A percentile compares a stretch with the other conserved stretches of the same genome.
Conservation (phyloP, 106 monocot species). For the Apostasia shenzhenica region DNA sequence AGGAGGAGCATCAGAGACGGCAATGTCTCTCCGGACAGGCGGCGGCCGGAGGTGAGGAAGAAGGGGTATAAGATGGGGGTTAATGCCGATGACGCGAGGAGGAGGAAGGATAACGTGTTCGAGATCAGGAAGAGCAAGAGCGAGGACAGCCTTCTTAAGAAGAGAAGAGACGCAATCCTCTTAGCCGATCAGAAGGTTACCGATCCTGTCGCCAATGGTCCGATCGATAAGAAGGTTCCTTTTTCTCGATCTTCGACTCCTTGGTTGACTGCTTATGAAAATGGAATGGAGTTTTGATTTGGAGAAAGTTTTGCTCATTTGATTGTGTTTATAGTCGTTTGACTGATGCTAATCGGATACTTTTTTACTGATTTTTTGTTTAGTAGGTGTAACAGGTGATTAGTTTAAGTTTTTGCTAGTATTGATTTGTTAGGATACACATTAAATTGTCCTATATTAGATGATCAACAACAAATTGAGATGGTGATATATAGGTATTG, state of each 20-base stretch:
- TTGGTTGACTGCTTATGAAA: neutral
- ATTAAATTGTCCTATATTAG: no score
- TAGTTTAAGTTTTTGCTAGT: neutral
- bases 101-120: slow-evolving; percentile 36
- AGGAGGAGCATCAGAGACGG: neutral
- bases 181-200: neutral
- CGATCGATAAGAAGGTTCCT: neutral
- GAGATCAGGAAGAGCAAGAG: slow-evolving; percentile 36
- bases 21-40: slow-evolving; percentile 25
- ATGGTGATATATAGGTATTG: no score
- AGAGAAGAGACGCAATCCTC: slow-evolving; percentile 22
- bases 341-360: neutral
- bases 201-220: neutral
- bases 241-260: neutral
- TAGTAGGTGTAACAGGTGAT: neutral
- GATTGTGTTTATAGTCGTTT: neutral
- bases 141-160: slow-evolving; percentile 35
- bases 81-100: slow-evolving; percentile 25
- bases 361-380: neutral
- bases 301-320: neutral
- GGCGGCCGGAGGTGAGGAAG: slow-evolving; percentile 24
- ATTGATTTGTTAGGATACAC: no score
- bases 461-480: no score
- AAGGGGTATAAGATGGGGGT: slow-evolving; percentile 37
- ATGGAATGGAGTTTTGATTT: neutral